Evolutionary conservation across 2,329 filamentous ascomycete genomes (phyloP), one percentile per base, ranked within the genome.

Genomic region (Metarhizium anisopliae): DNA sequence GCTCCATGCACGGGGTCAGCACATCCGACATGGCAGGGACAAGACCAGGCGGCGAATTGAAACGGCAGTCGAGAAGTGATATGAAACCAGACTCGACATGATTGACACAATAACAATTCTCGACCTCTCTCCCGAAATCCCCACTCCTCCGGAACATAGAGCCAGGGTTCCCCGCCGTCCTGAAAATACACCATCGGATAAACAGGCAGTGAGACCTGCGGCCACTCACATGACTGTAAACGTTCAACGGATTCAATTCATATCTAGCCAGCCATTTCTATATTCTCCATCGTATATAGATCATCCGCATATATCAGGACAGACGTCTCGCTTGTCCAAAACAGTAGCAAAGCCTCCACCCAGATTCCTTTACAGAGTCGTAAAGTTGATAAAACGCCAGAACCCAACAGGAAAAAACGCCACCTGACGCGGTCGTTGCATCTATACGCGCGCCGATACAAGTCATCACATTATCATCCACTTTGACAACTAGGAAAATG

Each of bases 391-490:
- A 18, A 45, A 18, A 20, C 8, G 30, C 16, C 18, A 3, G 16
- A n/a, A 55, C 20, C 10, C 11, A 43, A 50, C 8, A 8, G 10
- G 20, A 50, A 50, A 55, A 10, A 51, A 51, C 25, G 36, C 47
- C 53, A 20, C 45, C 35, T 14, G 16, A 32, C 32, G 25, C 8
- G 16, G 11, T 43, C 35, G 3, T 20, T 30, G 11, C 35, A 6
- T 35, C 14, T 6, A 45, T 40, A 35, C 36, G 47, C 47, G 11
- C 53, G 36, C 38, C 16, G 10, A 47, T 18, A 36, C 49, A 47
- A 20, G 32, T 51, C 55, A 42, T 56, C 55, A 25, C 30, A 18
- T 50, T n/a, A 14, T 56, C 36, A 49, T 53, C 30, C 52, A 25
- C n/a, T 14, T 20, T 40, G n/a, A 25, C n/a, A 43, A 29, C 16